Conservation (phyloP, 441 rosid species). For the Adansonia madagascariensis region DNA sequence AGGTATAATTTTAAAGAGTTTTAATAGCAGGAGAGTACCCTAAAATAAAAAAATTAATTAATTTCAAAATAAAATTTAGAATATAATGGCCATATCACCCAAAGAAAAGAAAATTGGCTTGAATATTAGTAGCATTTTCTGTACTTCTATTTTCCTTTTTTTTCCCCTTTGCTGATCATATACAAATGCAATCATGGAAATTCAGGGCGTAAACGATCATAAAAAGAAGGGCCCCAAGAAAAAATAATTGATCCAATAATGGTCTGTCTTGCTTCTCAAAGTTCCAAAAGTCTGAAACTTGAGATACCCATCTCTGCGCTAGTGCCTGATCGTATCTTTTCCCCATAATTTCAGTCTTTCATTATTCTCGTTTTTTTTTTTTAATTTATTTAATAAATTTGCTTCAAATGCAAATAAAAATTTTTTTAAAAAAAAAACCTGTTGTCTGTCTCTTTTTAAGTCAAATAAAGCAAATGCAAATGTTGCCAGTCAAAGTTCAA, state of each 20-base stretch:
- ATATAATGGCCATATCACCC: too few species aligned
- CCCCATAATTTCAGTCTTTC: background rate
- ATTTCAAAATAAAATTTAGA: too few species aligned
- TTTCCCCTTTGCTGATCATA: background rate
- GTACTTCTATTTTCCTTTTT: background rate
- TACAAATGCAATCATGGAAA: background rate
- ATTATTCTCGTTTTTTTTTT: background rate
- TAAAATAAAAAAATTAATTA: too few species aligned
- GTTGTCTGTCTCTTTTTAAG: conserved; percentile 27
- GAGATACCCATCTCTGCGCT: background rate
- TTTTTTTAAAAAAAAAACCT: background rate
- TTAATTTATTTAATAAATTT: background rate
- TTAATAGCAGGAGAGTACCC: too few species aligned
- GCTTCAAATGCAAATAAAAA: background rate
- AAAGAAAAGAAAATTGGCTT: background rate
- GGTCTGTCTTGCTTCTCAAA: background rate
- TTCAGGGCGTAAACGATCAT: background rate
- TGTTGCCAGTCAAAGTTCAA: conserved; percentile 27
- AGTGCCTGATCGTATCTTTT: background rate
- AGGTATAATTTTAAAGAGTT: too few species aligned
- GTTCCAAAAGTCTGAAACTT: conserved; percentile 15
- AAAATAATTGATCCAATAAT: conserved; percentile 25
- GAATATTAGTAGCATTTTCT: background rate
- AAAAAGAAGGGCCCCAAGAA: background rate
- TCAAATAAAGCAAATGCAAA: background rate